phyloP scores from a whole-genome alignment of 2,329 filamentous ascomycete genomes.

The Colletotrichum sojae region DNA sequence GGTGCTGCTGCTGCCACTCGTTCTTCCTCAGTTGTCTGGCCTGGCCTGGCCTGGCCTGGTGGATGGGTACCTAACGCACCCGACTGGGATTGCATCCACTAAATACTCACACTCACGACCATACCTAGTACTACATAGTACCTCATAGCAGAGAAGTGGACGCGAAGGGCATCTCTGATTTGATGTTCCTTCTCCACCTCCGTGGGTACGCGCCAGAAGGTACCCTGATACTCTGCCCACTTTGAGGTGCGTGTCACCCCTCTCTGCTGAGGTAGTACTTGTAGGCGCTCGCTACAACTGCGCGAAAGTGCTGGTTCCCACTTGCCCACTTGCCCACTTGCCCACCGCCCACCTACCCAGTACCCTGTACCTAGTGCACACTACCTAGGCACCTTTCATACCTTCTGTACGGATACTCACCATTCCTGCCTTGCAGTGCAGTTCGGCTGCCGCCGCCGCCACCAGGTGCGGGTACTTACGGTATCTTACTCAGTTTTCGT shows the following conservation, averaged over 20 bases:
- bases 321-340: too few species aligned
- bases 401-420: constrained; percentile 1
- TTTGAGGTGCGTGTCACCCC: too few species aligned
- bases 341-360: too few species aligned
- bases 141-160: not conserved
- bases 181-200: constrained; percentile 13
- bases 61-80: constrained; percentile 9
- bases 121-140: too few species aligned
- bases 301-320: too few species aligned
- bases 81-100: too few species aligned
- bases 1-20: too few species aligned
- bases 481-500: too few species aligned
- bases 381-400: not conserved
- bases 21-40: constrained; percentile 42
- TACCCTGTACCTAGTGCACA: too few species aligned
- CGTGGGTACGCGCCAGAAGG: not conserved
- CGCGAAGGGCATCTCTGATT: constrained; percentile 26
- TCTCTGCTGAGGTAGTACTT: too few species aligned
- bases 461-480: constrained; percentile 15
- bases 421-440: not conserved
- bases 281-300: too few species aligned
- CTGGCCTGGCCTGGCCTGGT: constrained; percentile 19
- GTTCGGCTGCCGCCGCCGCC: constrained; percentile 15
- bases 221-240: not conserved
- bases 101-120: too few species aligned